phyloP scores from a whole-genome alignment of 805 yeast species.

The Pichia membranifaciens region DNA sequence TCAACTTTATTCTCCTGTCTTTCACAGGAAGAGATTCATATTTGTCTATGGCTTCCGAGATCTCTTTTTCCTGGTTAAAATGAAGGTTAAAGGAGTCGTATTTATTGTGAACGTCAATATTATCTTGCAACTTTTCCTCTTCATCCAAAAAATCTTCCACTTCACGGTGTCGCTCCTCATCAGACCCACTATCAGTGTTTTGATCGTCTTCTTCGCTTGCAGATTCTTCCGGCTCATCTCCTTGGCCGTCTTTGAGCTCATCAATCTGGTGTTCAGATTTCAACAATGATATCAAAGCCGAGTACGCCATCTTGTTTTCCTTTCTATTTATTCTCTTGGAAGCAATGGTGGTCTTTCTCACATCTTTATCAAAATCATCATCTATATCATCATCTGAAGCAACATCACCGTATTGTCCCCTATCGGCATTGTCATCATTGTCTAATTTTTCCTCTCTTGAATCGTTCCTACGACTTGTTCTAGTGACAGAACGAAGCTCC shows the following conservation, averaged over 20 bases:
- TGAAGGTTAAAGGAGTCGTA: conserved; percentile 75
- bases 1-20: conserved; percentile 9
- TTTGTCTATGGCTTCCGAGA: conserved; percentile 30
- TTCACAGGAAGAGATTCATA: conserved; percentile 21
- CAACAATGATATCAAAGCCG: conserved; percentile 26
- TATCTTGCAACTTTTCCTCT: conserved; percentile 36
- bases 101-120: conserved; percentile 21
- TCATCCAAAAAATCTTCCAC: conserved; percentile 25
- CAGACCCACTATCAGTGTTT: conserved; percentile 26
- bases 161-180: conserved; percentile 15
- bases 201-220: conserved; percentile 20
- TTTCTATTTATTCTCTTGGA: conserved; percentile 10
- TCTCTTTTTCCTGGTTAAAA: conserved; percentile 47
- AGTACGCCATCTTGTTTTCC: conserved; percentile 27
- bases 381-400: conserved; percentile 21
- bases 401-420: conserved; percentile 28
- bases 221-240: conserved; percentile 1
- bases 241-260: conserved; percentile 3
- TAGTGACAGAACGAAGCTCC: conserved; percentile 52
- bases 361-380: conserved; percentile 10
- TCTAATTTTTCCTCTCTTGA: conserved; percentile 16
- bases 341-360: conserved; percentile 17
- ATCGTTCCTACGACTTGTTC: conserved; percentile 39
- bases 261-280: conserved; percentile 18
- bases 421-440: conserved; percentile 14